These are phyloP conservation scores for Lactarius vividus DNA, from an alignment of 768 basidiomycete species.

Conservation along the genomic window DNA sequence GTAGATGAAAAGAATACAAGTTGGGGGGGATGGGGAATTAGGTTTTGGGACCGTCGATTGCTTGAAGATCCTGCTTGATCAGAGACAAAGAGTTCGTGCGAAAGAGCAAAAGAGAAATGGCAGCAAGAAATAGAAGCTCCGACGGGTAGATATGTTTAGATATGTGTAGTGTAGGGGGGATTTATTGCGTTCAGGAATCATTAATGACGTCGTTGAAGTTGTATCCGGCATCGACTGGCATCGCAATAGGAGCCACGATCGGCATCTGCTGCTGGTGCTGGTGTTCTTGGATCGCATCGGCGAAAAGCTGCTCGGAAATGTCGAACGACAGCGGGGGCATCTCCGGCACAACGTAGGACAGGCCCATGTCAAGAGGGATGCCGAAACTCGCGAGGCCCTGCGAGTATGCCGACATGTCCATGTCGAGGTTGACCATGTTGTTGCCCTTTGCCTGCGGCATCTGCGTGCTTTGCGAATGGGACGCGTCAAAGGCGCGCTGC, in stretches of 20 bases:
- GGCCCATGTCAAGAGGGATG: conserved; percentile 26
- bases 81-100: conserved; percentile 2
- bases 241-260: conserved; percentile 16
- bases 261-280: conserved; percentile 7
- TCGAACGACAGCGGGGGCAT: conserved; percentile 22
- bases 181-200: conserved; percentile 23
- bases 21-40: background rate
- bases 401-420: conserved; percentile 22
- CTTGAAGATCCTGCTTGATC: conserved; percentile 1
- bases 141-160: conserved; percentile 14
- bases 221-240: conserved; percentile 16
- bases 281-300: conserved; percentile 17
- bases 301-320: conserved; percentile 17
- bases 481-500: conserved; percentile 19
- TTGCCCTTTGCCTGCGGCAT: background rate
- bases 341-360: conserved; percentile 19
- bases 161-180: background rate
- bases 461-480: background rate
- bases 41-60: background rate
- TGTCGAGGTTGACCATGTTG: background rate
- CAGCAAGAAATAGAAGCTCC: conserved; percentile 9
- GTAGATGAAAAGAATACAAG: background rate
- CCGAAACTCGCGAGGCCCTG: conserved; percentile 25
- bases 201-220: conserved; percentile 28
- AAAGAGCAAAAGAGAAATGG: background rate